Evolutionary conservation across 805 yeast genomes (phyloP), one percentile per base, ranked within the genome.

Genomic region (Pichia cabralensis): DNA sequence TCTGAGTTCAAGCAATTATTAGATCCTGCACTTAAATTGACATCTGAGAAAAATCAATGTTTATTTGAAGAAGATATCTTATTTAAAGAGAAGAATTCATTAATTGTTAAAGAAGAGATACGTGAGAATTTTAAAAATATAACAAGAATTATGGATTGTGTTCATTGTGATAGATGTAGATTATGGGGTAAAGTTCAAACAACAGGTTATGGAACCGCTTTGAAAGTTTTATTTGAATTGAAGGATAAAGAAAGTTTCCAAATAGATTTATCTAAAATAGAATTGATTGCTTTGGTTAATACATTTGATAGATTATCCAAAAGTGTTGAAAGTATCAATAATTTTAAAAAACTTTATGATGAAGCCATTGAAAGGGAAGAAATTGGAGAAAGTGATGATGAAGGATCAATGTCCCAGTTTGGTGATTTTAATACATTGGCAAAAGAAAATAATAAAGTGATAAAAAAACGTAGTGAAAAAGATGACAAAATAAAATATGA

Each of bases 111-210:
- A 49, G 78, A 79, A 43, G 97, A 92, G 48, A 88, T 92, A 62
- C 71, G 89, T 41, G 59, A 71, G 25, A 78, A 94, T 34, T 94
- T 92, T 57, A 78, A 76, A 51, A 92, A 92, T 53, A 94, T 92
- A 17, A 78, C 94, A 15, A 79, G 83, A 33, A 75, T 92, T 28
- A 92, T 92, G 96, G 96, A 89, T 56, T 92, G 99, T 62, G 97
- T 92, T 26, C 96, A 95, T 25, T 92, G 99, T 64, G 98, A 92
- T 55, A 70, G 96, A 53, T 92, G 99, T 58, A 73, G 96, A 50
- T 65, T 92, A 59, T 92, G 99, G 99, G 98, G 98, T 8, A 92
- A 92, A 58, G 73, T 92, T 21, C 98, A 92, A 62, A 85, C 95
- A 2, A 84, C 92, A 12, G 99, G 99, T 15, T 92, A 92, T 56